A percentile compares a stretch with the other conserved stretches of the same genome.
Conservation (phyloP, 768 basidiomycete genomes). For the Rhizopogon vinicolor region DNA sequence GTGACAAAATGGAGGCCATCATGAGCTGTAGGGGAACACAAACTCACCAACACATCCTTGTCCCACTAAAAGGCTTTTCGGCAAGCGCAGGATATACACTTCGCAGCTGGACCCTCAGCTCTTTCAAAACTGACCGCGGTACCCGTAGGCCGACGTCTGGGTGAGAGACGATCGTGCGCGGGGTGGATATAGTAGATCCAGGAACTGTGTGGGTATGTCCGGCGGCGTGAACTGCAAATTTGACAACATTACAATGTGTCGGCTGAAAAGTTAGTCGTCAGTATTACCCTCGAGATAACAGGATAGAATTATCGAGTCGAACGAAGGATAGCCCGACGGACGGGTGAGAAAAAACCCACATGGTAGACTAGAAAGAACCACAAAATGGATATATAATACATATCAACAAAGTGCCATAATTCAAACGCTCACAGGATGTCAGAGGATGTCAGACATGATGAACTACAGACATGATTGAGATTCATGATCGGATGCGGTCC, state of each 20-base stretch:
- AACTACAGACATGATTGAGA: background rate
- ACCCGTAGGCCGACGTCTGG: conserved; percentile 58
- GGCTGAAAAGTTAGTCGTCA: conserved; percentile 39
- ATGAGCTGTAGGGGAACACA: background rate
- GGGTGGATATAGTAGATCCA: conserved; percentile 53
- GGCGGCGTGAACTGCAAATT: conserved; percentile 70
- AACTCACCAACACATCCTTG: conserved; percentile 84
- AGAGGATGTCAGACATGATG: background rate
- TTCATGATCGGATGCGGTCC: background rate
- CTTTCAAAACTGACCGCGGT: conserved; percentile 48
- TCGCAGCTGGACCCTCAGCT: conserved; percentile 48
- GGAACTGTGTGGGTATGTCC: conserved; percentile 54
- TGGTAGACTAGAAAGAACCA: background rate
- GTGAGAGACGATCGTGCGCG: conserved; percentile 68
- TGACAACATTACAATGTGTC: conserved; percentile 63
- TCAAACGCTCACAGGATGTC: background rate
- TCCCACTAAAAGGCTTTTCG: conserved; percentile 62
- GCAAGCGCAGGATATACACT: conserved; percentile 75
- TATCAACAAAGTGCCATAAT: background rate
- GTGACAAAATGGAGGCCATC: background rate
- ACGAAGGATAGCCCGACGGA: background rate
- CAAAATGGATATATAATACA: background rate
- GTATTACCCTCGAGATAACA: too few relatives aligned
- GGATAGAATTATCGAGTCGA: background rate
- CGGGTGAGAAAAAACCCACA: background rate